Evolutionary conservation across 2,329 filamentous ascomycete species (phyloP), one percentile per base, ranked within the genome.

Genomic region (Epichloe scottii): DNA sequence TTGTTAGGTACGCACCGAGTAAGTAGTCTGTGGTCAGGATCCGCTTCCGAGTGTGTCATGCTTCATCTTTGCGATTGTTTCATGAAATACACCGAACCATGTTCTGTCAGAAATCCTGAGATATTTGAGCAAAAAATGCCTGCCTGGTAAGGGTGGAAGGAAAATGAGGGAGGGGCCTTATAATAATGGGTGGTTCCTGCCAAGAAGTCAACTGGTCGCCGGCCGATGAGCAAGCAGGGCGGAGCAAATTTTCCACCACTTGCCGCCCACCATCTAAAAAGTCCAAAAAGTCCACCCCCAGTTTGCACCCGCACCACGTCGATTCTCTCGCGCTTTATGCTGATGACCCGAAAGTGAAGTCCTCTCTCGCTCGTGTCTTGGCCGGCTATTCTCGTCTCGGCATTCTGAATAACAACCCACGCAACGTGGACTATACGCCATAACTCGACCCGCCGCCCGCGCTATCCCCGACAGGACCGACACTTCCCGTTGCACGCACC

Each of bases 161-260:
- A 30, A 26, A 26, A 8, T 26, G 7, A 26, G 26, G 26, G 7
- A 26, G 26, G 26, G 17, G 19, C 17, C 0, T 37, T 15, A 15
- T 15, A 37, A 10, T 6, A 14, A 37, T 37, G 35, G 35, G 35
- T 34, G 33, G 33, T 6, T 37, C 35, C 12, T 37, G 12, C 15
- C 11, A 37, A 14, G 4, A 30, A 11, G 26, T 30, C 26, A 30
- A 30, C 26, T 26, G 23, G 23, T 10, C 26, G 38, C 37, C 23
- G 39, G 47, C 47, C 38, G 46, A 48, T 30, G 26, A 26, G 26
- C 26, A 45, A 30, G 26, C 26, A 46, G 34, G 41, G 52, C 46
- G 46, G 48, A 47, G 52, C 52, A 54, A 54, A 54, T 54, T 54
- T 54, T 52, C 52, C 52, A 50, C 47, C 26, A 41, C 37, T 30